Percentiles rank a stretch among this genome's conserved stretches.
phyloP scores from a whole-genome alignment of 495 filamentous ascomycete species.

The Penicillium salamii region DNA sequence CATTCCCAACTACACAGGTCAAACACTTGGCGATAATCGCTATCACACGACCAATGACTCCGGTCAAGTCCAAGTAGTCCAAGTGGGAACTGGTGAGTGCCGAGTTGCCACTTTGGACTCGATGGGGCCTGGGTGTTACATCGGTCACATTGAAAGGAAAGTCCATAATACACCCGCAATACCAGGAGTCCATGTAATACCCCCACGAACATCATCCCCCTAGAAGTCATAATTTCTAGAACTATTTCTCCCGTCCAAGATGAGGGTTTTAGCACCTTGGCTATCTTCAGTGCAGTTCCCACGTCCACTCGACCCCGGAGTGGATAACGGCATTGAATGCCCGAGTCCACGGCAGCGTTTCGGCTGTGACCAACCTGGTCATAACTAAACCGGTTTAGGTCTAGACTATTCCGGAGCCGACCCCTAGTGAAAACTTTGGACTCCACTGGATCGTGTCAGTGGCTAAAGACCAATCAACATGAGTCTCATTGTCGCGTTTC shows the following conservation, averaged over 20 bases:
- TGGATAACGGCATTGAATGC: conserved; percentile 2
- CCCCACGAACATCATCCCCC: conserved; percentile 1
- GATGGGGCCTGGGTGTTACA: conserved; percentile 1
- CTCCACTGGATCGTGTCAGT: conserved; percentile 25
- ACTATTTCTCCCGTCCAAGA: not conserved
- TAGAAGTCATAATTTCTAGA: not conserved
- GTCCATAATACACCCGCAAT: conserved; percentile 3
- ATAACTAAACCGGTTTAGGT: conserved; percentile 6
- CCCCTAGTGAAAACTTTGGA: conserved; percentile 7
- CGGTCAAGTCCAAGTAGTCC: not conserved
- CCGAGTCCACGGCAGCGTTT: conserved; percentile 4
- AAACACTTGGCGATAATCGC: not conserved
- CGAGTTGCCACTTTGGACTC: conserved; percentile 10
- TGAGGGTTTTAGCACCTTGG: not conserved
- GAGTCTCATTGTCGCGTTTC: not conserved
- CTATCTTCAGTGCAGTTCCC: conserved; percentile 9
- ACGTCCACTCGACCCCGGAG: conserved; percentile 18
- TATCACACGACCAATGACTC: conserved; percentile 1
- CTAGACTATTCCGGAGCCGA: conserved; percentile 15
- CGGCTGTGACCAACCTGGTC: conserved; percentile 14
- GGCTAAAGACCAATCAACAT: conserved; percentile 9
- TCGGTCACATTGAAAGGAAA: not conserved
- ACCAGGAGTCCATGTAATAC: conserved; percentile 8
- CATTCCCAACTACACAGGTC: not conserved
- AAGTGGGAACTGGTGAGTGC: not conserved